Conservation (phyloP, 768 basidiomycete genomes). For the Tephrocybe sp. region DNA sequence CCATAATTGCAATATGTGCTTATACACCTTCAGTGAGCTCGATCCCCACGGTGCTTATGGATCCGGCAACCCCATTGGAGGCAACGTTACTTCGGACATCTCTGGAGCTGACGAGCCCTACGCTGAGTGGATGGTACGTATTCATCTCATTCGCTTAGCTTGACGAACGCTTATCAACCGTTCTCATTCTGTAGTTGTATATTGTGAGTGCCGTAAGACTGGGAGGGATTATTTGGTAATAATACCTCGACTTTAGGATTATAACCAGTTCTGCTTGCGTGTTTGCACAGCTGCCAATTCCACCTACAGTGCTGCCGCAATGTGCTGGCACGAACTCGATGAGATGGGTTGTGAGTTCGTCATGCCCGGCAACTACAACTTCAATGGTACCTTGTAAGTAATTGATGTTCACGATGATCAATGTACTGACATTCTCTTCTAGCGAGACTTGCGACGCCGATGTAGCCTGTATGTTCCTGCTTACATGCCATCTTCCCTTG, state of each 20-base stretch:
- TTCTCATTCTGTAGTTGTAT: constrained; percentile 24
- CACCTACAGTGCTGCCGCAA: constrained; percentile 40
- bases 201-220: no score
- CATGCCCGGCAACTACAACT: constrained; percentile 47
- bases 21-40: constrained; percentile 31
- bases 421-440: neutral
- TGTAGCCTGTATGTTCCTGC: constrained; percentile 34
- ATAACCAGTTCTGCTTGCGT: constrained; percentile 40
- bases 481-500: neutral
- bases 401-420: neutral
- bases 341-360: constrained; percentile 46
- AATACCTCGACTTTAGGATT: constrained; percentile 21
- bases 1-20: no score
- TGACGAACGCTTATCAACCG: neutral
- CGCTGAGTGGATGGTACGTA: constrained; percentile 43
- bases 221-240: no score
- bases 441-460: constrained; percentile 46
- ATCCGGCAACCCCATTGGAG: constrained; percentile 42
- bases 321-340: constrained; percentile 49
- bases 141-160: neutral
- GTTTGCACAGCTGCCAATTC: constrained; percentile 43
- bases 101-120: constrained; percentile 36
- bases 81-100: constrained; percentile 44
- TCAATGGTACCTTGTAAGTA: constrained; percentile 41
- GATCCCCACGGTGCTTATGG: constrained; percentile 44